These are phyloP conservation scores for Wickerhamiella brachini DNA, from an alignment of 805 yeast species.

Conservation along the genomic window DNA sequence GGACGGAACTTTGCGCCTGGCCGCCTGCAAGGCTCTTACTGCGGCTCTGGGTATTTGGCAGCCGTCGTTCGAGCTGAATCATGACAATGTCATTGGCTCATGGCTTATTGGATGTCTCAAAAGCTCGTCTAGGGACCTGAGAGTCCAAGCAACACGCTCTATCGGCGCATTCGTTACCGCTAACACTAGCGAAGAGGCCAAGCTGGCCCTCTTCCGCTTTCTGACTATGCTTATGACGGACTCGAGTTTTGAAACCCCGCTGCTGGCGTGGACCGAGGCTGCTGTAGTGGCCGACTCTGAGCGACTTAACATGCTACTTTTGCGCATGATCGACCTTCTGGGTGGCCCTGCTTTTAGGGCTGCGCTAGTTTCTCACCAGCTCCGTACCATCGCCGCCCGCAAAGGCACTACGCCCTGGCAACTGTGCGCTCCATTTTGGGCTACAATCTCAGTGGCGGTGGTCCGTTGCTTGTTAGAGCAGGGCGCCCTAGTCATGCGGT, in stretches of 20 bases:
- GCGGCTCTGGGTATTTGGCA: conserved; percentile 17
- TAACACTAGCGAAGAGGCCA: not conserved
- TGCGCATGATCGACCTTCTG: not conserved
- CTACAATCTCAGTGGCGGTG: conserved; percentile 50
- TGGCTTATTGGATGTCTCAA: conserved; percentile 8
- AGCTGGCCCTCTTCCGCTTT: not conserved
- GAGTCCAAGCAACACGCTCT: conserved; percentile 3
- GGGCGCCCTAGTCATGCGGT: conserved; percentile 39
- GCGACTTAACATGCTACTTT: conserved; percentile 46
- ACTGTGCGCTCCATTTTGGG: conserved; percentile 64
- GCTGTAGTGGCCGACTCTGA: conserved; percentile 50
- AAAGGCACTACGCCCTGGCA: conserved; percentile 61
- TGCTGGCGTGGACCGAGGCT: conserved; percentile 46
- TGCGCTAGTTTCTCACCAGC: conserved; percentile 52
- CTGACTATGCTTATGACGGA: not conserved
- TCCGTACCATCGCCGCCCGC: conserved; percentile 43
- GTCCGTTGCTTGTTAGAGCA: conserved; percentile 36
- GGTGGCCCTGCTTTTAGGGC: conserved; percentile 23
- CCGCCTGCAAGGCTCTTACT: not conserved
- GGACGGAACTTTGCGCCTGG: not conserved
- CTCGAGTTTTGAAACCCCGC: conserved; percentile 15
- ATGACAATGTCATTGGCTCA: conserved; percentile 5
- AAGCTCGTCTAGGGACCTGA: conserved; percentile 3
- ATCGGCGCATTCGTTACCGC: conserved; percentile 1
- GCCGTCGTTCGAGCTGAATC: conserved; percentile 5